A percentile compares a stretch with the other conserved stretches of the same genome.
Evolutionary conservation across 2,329 filamentous ascomycete genomes (phyloP).

Genomic region (Fusarium nisikadoi): DNA sequence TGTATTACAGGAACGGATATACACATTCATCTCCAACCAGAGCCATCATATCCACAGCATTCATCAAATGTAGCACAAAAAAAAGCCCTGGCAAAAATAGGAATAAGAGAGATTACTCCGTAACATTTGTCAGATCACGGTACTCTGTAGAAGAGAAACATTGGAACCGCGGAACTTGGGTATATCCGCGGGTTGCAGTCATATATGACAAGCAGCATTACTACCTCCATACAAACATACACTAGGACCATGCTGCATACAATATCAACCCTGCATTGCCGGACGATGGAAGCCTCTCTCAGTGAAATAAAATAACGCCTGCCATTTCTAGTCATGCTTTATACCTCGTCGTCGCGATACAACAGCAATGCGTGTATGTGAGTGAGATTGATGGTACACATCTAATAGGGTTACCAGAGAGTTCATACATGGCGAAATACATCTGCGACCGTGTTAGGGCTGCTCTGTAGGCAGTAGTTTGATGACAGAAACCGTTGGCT

Average conservation of each 20-base stretch:
- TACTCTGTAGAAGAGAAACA: not conserved
- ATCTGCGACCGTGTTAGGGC: too few species aligned
- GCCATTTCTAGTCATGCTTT: not conserved
- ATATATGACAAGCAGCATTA: constrained; percentile 34
- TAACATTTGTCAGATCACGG: constrained; percentile 27
- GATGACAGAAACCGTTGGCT: not conserved
- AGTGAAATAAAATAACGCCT: not conserved
- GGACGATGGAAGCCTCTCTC: not conserved
- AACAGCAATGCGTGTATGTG: not conserved
- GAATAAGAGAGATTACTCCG: not conserved
- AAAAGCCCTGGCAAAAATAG: not conserved
- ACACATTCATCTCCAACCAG: not conserved
- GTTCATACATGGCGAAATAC: not conserved
- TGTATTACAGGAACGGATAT: not conserved
- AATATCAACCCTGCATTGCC: not conserved
- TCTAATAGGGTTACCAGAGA: not conserved
- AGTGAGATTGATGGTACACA: not conserved
- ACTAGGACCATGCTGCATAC: not conserved
- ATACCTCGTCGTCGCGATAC: not conserved
- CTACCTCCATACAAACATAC: constrained; percentile 20
- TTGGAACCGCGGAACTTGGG: constrained; percentile 18
- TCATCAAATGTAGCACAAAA: not conserved
- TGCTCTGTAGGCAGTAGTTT: not conserved
- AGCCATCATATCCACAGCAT: not conserved
- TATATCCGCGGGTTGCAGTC: constrained; percentile 19